phyloP scores from a whole-genome alignment of 2,329 filamentous ascomycete species.

The Claviceps sp. region DNA sequence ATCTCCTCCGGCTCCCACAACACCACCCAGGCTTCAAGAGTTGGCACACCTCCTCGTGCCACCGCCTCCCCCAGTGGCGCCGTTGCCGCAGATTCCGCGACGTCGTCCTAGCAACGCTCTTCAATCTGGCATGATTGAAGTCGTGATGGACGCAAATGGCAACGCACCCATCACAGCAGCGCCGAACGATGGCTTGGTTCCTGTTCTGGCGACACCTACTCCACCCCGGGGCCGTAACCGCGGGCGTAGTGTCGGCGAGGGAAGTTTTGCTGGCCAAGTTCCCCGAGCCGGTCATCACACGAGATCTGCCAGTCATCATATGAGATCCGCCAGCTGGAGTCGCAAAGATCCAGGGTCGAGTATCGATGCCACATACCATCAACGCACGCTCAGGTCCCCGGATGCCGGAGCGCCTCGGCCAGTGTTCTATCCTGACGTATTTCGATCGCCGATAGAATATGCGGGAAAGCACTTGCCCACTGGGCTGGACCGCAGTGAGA shows the following conservation, averaged over 20 bases:
- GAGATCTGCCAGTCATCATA: slow-evolving; percentile 46
- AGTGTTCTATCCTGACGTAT: slow-evolving; percentile 23
- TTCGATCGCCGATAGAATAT: slow-evolving; percentile 21
- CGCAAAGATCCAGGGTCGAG: slow-evolving; percentile 26
- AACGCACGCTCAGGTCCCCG: slow-evolving; percentile 17
- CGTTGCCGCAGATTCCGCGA: slow-evolving; percentile 32
- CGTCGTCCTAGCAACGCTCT: slow-evolving; percentile 30
- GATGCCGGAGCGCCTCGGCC: slow-evolving; percentile 17
- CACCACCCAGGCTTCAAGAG: slow-evolving; percentile 43
- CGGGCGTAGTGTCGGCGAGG: slow-evolving; percentile 41
- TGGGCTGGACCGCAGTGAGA: slow-evolving; percentile 39
- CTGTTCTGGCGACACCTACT: slow-evolving; percentile 32
- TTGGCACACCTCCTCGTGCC: slow-evolving; percentile 48
- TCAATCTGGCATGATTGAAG: slow-evolving; percentile 47
- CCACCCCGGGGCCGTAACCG: slow-evolving; percentile 37
- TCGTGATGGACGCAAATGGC: slow-evolving; percentile 51
- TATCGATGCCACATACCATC: slow-evolving; percentile 18
- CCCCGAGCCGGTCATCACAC: slow-evolving; percentile 46
- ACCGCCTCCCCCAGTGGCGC: slow-evolving; percentile 48
- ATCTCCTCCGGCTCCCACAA: slow-evolving; percentile 33
- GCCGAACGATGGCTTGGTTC: slow-evolving; percentile 29
- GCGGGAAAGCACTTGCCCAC: slow-evolving; percentile 30
- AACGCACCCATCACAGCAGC: slow-evolving; percentile 17
- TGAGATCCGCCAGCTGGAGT: slow-evolving; percentile 45
- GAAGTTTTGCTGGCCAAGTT: slow-evolving; percentile 38